Percentiles rank a stretch among this genome's conserved stretches.
phyloP scores from a whole-genome alignment of 2,329 filamentous ascomycete genomes.

The Teratosphaeria nubilosa region DNA sequence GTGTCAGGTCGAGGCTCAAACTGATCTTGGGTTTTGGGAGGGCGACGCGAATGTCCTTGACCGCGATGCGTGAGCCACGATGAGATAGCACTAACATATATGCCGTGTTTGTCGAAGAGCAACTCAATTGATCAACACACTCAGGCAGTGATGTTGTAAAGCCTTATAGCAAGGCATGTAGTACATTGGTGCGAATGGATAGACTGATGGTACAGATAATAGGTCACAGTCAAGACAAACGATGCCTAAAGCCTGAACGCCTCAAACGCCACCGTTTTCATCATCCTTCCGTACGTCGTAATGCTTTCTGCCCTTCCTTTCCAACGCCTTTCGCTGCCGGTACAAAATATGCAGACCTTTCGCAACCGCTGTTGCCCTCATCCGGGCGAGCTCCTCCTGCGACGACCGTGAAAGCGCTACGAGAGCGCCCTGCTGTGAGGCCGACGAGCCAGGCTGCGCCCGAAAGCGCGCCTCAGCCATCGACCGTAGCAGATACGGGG shows the following conservation, averaged over 20 bases:
- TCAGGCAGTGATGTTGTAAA: neutral
- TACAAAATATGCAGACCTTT: neutral
- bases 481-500: slow-evolving; percentile 32
- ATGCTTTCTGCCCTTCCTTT: neutral
- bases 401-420: slow-evolving; percentile 17
- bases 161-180: neutral
- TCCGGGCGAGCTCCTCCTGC: slow-evolving; percentile 1
- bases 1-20: no score
- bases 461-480: slow-evolving; percentile 33
- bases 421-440: slow-evolving; percentile 28
- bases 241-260: neutral
- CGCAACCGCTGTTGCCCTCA: neutral
- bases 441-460: slow-evolving; percentile 37
- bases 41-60: no score
- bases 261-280: slow-evolving; percentile 1
- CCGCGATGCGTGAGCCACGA: neutral
- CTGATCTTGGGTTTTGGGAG: no score
- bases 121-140: neutral
- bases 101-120: neutral
- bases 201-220: neutral
- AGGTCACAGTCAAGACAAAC: neutral
- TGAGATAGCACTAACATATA: no score
- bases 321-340: slow-evolving; percentile 3
- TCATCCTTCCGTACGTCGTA: slow-evolving; percentile 1
- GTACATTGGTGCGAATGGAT: neutral